Base-by-base conservation (phyloP, 2,329 filamentous ascomycete species). In the Colletotrichum coccodes region DNA sequence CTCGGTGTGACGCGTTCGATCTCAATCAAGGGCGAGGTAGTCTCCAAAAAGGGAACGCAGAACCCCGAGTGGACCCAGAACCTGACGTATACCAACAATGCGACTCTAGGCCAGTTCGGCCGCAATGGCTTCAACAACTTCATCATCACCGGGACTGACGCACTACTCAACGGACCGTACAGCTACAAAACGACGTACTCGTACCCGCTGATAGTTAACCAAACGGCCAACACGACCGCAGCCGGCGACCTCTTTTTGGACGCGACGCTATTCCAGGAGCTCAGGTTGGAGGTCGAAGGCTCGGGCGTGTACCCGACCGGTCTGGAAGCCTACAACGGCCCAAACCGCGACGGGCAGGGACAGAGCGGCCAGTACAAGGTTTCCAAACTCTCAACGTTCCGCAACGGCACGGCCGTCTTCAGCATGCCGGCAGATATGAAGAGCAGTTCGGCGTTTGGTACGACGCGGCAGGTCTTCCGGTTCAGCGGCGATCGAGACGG, bases 181-280 rank as follows among this genome's bases (percentile, higher is more conserved):
- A 11, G n/a, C 21, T 84, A 84, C 75, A 70, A 73, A 26, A 70
- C 76, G 5, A 73, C 74, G 5, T 92, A 90, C 75, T 78, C 77
- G 9, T 94, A 92, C 73, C 91, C 91, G 0, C 77, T 93, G 1
- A 84, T 81, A 72, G 87, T 87, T 54, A 87, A 87, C 72, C 86
- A 84, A 18, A 85, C 84, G 2, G 86, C 85, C 62, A 75, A 77
- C 16, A 75, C 81, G 14, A 75, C 83, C 30, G 60, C 81, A 3
- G 76, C 81, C 30, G 82, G 82, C 16, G 83, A 86, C 71, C 78
- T 86, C 60, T 82, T 81, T n/a, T 78, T 88, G 58, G 79, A 74
- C 72, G 83, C 81, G 1, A 70, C 76, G 42, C 71, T 85, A 1
- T 74, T 80, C 30, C 85, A 87, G 70, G 81, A 81, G 1, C 73